Evolutionary conservation across 176 grass and related monocot genomes (phyloP).

Genomic region (Lolium perenne): DNA sequence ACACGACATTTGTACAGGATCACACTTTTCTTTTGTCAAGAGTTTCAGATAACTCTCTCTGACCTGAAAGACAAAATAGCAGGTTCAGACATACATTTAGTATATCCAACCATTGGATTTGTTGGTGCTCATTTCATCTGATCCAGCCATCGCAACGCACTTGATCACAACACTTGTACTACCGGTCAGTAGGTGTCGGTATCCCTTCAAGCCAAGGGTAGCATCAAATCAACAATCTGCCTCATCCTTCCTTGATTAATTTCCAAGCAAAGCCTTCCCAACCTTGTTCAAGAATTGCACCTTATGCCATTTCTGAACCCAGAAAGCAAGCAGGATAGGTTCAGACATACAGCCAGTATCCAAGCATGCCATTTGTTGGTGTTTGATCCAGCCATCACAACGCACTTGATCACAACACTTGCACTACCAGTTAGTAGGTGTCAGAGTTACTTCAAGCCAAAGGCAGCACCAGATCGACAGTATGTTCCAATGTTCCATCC

Average conservation of each 20-base stretch:
- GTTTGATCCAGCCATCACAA: constrained; percentile 10
- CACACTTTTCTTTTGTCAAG: neutral
- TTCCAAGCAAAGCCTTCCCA: constrained; percentile 37
- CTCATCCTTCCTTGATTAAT: neutral
- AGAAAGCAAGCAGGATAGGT: neutral
- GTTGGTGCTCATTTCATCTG: constrained; percentile 12
- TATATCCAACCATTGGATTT: neutral
- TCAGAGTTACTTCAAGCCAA: constrained; percentile 46
- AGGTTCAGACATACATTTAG: neutral
- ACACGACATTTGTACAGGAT: neutral
- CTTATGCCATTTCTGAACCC: no score
- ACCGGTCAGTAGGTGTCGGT: constrained; percentile 34
- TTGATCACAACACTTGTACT: constrained; percentile 11
- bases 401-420: constrained; percentile 7
- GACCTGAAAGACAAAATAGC: neutral
- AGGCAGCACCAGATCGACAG: constrained; percentile 4
- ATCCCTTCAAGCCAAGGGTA: constrained; percentile 50
- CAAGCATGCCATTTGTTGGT: neutral
- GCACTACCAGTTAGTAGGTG: constrained; percentile 39
- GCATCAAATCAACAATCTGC: neutral
- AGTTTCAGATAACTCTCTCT: constrained; percentile 16
- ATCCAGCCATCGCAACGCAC: constrained; percentile 5
- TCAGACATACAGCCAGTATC: neutral
- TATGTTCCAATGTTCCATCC: neutral
- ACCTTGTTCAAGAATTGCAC: neutral